phyloP scores from a whole-genome alignment of 1,284 basidiomycete genomes.

The Heterobasidion occidentale region DNA sequence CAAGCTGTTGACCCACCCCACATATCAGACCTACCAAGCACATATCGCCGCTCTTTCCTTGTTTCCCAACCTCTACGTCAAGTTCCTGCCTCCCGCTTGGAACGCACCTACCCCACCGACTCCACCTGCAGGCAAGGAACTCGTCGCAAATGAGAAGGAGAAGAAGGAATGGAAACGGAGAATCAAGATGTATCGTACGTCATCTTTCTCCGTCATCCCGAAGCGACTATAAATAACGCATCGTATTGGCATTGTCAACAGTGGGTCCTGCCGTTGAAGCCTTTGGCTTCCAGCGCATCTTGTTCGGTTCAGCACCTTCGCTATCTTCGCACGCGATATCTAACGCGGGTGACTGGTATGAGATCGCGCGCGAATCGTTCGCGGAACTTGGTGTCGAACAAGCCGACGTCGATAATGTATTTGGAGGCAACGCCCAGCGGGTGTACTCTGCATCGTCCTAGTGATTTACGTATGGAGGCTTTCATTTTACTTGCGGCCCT shows the following conservation, averaged over 20 bases:
- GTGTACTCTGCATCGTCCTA: slow-evolving; percentile 35
- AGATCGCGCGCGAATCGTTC: slow-evolving; percentile 69
- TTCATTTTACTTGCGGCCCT: too few relatives aligned
- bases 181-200: slow-evolving; percentile 86
- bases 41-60: slow-evolving; percentile 74
- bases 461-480: neutral
- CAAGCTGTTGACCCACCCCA: slow-evolving; percentile 67
- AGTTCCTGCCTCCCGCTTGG: slow-evolving; percentile 76
- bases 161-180: slow-evolving; percentile 73
- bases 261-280: slow-evolving; percentile 72
- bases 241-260: slow-evolving; percentile 20
- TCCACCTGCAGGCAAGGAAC: slow-evolving; percentile 28
- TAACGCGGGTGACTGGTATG: slow-evolving; percentile 70
- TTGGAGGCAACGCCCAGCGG: slow-evolving; percentile 54
- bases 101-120: slow-evolving; percentile 55
- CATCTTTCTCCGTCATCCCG: neutral
- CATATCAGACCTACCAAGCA: slow-evolving; percentile 67
- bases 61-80: slow-evolving; percentile 65
- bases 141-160: slow-evolving; percentile 37
- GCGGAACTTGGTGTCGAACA: slow-evolving; percentile 80
- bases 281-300: slow-evolving; percentile 48
- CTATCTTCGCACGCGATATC: slow-evolving; percentile 35
- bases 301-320: slow-evolving; percentile 46
- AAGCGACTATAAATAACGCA: neutral
- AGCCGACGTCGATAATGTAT: slow-evolving; percentile 69